Evolutionary conservation across 345 rosid genomes (phyloP).

Genomic region (Syzygium jambos): DNA sequence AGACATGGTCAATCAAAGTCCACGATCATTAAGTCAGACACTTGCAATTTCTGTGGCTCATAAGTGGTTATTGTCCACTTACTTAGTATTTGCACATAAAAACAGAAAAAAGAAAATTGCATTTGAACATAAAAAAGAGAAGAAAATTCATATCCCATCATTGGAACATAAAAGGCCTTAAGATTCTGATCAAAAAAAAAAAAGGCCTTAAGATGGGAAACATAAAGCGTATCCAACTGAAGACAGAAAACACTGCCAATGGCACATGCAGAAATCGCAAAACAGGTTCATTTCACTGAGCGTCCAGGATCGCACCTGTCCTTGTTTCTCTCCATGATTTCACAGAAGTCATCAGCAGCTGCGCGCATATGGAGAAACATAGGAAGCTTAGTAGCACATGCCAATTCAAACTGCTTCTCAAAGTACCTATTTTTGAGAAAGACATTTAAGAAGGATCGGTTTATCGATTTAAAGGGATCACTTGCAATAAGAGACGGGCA

Average conservation of each 20-base stretch:
- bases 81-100: not conserved
- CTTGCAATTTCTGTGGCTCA: not conserved
- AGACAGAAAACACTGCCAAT: not conserved
- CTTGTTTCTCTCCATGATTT: slow-evolving; percentile 60
- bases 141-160: not conserved
- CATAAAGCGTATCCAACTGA: not conserved
- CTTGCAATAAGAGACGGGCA: not conserved
- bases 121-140: not conserved
- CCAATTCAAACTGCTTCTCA: slow-evolving; percentile 96
- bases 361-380: slow-evolving; percentile 99
- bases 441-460: not conserved
- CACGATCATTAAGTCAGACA: not conserved
- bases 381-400: slow-evolving; percentile 77
- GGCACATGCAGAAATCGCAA: not conserved
- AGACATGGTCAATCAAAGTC: not conserved
- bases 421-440: slow-evolving; percentile 47
- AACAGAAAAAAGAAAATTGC: not conserved
- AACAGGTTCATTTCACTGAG: not conserved
- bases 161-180: not conserved
- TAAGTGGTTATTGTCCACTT: not conserved
- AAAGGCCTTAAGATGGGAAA: not conserved
- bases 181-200: not conserved
- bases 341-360: slow-evolving; percentile 82
- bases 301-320: slow-evolving; percentile 35
- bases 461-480: not conserved